These are phyloP conservation scores for Salvia hispanica DNA, from an alignment of 257 asterid species.

Conservation along the genomic window DNA sequence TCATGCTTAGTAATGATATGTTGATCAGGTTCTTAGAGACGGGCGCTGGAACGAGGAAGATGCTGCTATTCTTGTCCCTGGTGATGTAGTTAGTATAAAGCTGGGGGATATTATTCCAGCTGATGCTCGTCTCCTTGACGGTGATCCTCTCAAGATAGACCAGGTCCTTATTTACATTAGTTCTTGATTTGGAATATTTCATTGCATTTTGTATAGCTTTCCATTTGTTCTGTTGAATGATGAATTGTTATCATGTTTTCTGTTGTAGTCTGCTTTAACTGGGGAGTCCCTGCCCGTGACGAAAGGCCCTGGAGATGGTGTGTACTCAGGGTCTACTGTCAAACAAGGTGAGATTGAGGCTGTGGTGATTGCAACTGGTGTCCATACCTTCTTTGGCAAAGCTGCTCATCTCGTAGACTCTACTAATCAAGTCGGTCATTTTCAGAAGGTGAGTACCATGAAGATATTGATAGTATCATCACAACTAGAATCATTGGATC, in stretches of 20 bases:
- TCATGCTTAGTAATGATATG: not conserved
- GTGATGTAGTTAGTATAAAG: slow-evolving; percentile 71
- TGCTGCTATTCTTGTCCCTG: slow-evolving; percentile 79
- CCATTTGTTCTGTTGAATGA: slow-evolving; percentile 2
- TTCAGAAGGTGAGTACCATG: slow-evolving; percentile 61
- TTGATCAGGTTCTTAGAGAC: slow-evolving; percentile 62
- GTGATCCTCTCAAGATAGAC: slow-evolving; percentile 82
- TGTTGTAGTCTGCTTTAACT: slow-evolving; percentile 69
- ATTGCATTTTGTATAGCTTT: slow-evolving; percentile 6
- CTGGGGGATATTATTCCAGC: slow-evolving; percentile 86
- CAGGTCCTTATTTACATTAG: slow-evolving; percentile 45
- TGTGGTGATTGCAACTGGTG: slow-evolving; percentile 80
- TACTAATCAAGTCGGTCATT: slow-evolving; percentile 82
- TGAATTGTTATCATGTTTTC: slow-evolving; percentile 17
- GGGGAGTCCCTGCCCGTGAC: slow-evolving; percentile 85
- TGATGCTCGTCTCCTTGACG: slow-evolving; percentile 85
- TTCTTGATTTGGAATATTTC: slow-evolving; percentile 9
- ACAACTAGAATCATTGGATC: not conserved
- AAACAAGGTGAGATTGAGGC: slow-evolving; percentile 92
- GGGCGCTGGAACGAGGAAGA: slow-evolving; percentile 82
- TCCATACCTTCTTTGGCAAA: slow-evolving; percentile 83
- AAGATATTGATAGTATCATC: not conserved
- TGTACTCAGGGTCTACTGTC: slow-evolving; percentile 81
- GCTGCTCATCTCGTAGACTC: slow-evolving; percentile 87
- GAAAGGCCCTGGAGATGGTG: slow-evolving; percentile 63